A percentile compares a stretch with the other conserved stretches of the same genome.
Evolutionary conservation across 2,329 filamentous ascomycete genomes (phyloP).

Genomic region (Claviceps cyperi): DNA sequence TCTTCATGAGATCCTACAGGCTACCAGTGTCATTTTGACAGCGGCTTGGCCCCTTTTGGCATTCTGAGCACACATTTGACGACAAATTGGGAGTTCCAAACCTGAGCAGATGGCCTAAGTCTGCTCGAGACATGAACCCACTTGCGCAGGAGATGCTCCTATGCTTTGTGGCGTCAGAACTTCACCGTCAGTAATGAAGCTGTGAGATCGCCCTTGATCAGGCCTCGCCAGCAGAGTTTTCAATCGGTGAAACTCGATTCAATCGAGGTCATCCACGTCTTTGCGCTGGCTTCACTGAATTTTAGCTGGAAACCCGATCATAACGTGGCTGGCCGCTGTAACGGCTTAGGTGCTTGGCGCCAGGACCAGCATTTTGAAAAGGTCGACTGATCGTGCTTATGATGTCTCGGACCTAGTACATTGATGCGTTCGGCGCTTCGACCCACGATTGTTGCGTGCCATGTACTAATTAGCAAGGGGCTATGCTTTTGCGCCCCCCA

Average conservation of each 20-base stretch:
- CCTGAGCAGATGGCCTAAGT: neutral
- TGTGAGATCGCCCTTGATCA: neutral
- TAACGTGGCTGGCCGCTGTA: neutral
- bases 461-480: no score
- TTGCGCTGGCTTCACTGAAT: no score
- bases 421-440: no score
- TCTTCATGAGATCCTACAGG: neutral
- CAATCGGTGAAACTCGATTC: no score
- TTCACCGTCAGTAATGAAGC: neutral
- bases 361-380: neutral
- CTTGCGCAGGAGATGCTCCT: neutral
- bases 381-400: neutral
- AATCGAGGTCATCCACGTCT: no score
- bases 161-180: neutral
- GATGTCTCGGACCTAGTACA: neutral
- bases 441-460: no score
- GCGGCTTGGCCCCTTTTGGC: neutral
- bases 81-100: neutral
- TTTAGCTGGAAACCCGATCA: neutral
- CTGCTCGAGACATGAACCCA: neutral
- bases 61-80: neutral
- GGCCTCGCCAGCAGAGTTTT: no score
- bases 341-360: neutral
- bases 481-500: no score
- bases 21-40: neutral